phyloP scores from a whole-genome alignment of 2,329 filamentous ascomycete species.

The Aspergillus sp. region DNA sequence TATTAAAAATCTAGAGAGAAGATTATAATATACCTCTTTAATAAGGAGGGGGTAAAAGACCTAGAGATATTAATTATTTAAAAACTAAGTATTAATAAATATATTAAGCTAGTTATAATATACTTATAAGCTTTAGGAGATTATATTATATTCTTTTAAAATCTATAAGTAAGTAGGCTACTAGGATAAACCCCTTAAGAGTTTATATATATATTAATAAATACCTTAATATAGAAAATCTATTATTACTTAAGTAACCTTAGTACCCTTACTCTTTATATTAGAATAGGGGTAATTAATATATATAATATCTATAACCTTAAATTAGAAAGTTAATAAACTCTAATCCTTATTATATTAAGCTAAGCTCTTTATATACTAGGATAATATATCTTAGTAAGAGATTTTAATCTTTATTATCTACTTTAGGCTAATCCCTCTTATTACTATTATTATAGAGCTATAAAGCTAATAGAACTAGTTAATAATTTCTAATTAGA shows the following conservation, averaged over 20 bases:
- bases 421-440: constrained; percentile 2
- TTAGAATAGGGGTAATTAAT: neutral
- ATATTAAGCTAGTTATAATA: neutral
- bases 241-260: constrained; percentile 12
- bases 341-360: too few species aligned
- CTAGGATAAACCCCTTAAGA: too few species aligned
- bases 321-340: too few species aligned
- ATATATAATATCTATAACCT: constrained; percentile 19
- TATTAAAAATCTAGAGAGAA: constrained; percentile 1
- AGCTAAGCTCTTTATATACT: too few species aligned
- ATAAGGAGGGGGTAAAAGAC: constrained; percentile 2
- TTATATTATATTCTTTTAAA: neutral
- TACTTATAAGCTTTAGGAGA: neutral
- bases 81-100: constrained; percentile 2
- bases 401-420: constrained; percentile 7
- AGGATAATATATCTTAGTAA: constrained; percentile 1
- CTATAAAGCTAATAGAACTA: constrained; percentile 1
- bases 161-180: too few species aligned
- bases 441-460: neutral
- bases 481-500: neutral
- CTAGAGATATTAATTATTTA: constrained; percentile 7
- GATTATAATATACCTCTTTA: constrained; percentile 5
- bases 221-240: constrained; percentile 13
- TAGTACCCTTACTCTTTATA: constrained; percentile 6
- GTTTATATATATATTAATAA: constrained; percentile 21